phyloP scores from a whole-genome alignment of 176 grass and related monocot genomes.

The Aegilops bicornis region DNA sequence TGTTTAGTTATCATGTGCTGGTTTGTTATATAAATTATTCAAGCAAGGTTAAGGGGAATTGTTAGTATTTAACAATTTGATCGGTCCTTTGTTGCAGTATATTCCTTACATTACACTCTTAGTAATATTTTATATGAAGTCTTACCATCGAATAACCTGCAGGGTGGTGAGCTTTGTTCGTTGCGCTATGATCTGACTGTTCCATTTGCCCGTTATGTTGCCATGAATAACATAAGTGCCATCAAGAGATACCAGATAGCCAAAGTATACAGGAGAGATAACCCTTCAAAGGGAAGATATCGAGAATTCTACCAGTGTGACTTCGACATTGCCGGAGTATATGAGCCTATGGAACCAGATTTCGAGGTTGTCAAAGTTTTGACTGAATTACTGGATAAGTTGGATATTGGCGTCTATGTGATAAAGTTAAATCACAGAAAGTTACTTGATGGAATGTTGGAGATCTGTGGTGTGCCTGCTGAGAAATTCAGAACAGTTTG shows the following conservation, averaged over 20 bases:
- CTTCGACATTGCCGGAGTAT: conserved; percentile 90
- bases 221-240: conserved; percentile 83
- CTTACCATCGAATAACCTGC: conserved; percentile 26
- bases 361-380: conserved; percentile 93
- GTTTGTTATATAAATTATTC: neutral
- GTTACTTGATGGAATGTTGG: conserved; percentile 90
- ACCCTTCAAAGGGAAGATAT: conserved; percentile 94
- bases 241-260: conserved; percentile 97
- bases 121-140: neutral
- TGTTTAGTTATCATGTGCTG: neutral
- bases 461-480: conserved; percentile 91
- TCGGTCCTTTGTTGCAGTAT: neutral
- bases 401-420: conserved; percentile 88
- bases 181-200: conserved; percentile 96
- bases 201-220: conserved; percentile 89
- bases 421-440: conserved; percentile 97
- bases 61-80: neutral
- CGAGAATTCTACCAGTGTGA: conserved; percentile 98
- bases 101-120: neutral
- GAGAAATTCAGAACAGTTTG: conserved; percentile 99
- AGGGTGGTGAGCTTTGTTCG: conserved; percentile 98
- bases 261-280: conserved; percentile 99
- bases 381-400: conserved; percentile 81
- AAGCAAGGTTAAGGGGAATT: neutral
- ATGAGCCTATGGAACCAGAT: conserved; percentile 88